Percentiles rank a stretch among this genome's conserved stretches.
Conservation (phyloP, 140 eudicot genomes). For the Ambrosia hybrid region DNA sequence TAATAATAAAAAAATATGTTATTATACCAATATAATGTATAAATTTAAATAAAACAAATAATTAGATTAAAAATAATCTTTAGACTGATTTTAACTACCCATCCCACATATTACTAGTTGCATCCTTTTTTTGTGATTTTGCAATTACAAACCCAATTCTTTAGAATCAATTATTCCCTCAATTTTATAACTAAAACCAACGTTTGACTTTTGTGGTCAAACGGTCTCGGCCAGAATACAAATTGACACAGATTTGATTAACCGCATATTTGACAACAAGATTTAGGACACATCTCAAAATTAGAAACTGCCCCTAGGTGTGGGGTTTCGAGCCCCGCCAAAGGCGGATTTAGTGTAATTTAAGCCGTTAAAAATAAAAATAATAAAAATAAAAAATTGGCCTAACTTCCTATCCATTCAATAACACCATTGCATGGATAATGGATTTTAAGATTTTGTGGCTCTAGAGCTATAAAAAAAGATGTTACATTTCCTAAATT, state of each 20-base stretch:
- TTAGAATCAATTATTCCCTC: background rate
- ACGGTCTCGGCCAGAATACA: conserved; percentile 1
- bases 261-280: conserved; percentile 19
- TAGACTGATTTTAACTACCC: no score
- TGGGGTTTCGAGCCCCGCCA: no score
- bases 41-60: no score
- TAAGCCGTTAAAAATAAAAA: no score
- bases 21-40: no score
- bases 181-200: background rate
- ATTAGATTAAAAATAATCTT: no score
- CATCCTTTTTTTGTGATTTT: background rate
- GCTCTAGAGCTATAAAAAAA: background rate
- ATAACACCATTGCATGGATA: conserved; percentile 21
- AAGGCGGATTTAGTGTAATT: no score
- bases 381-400: no score
- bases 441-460: background rate
- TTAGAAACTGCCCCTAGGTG: background rate
- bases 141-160: background rate
- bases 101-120: no score
- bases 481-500: background rate
- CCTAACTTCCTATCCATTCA: conserved; percentile 17
- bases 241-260: conserved; percentile 3
- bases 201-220: conserved; percentile 20
- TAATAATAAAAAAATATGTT: no score
- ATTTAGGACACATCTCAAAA: background rate